phyloP scores from a whole-genome alignment of 306 rosid genomes.

The Trifolium fragiferum region DNA sequence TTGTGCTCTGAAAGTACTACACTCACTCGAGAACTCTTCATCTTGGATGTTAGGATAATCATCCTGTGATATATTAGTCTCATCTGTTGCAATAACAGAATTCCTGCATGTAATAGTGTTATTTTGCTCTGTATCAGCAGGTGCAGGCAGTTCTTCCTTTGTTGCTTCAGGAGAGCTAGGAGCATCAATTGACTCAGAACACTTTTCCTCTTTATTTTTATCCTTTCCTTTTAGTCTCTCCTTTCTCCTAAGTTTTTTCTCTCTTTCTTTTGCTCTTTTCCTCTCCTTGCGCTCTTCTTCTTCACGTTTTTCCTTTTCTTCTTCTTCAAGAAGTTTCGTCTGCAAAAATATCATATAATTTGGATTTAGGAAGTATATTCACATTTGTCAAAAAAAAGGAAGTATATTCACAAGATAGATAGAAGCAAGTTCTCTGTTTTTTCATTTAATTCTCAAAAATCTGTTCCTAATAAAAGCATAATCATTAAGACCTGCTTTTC shows the following conservation, averaged over 20 bases:
- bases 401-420: slow-evolving; percentile 34
- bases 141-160: slow-evolving; percentile 61
- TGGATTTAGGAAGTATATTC: slow-evolving; percentile 43
- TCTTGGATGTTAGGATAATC: slow-evolving; percentile 64
- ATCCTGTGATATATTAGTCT: slow-evolving; percentile 49
- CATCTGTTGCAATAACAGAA: slow-evolving; percentile 59
- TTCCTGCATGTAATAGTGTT: slow-evolving; percentile 50
- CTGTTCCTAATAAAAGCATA: slow-evolving; percentile 36
- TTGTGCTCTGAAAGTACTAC: slow-evolving; percentile 52
- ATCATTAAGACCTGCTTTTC: slow-evolving; percentile 85
- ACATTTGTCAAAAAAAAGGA: too few relatives aligned
- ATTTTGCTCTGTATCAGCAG: slow-evolving; percentile 64
- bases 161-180: slow-evolving; percentile 58
- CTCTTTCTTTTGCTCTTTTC: slow-evolving; percentile 87
- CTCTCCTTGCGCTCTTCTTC: slow-evolving; percentile 98
- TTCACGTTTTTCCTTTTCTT: slow-evolving; percentile 97
- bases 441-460: not conserved
- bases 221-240: slow-evolving; percentile 96
- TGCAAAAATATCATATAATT: slow-evolving; percentile 45
- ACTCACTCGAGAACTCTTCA: slow-evolving; percentile 59
- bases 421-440: slow-evolving; percentile 19
- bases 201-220: slow-evolving; percentile 65
- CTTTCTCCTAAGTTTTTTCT: slow-evolving; percentile 89
- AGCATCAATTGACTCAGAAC: slow-evolving; percentile 56
- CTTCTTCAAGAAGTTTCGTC: slow-evolving; percentile 99